Base-by-base conservation (phyloP, 2,329 filamentous ascomycete species). In the Aciculosporium take region DNA sequence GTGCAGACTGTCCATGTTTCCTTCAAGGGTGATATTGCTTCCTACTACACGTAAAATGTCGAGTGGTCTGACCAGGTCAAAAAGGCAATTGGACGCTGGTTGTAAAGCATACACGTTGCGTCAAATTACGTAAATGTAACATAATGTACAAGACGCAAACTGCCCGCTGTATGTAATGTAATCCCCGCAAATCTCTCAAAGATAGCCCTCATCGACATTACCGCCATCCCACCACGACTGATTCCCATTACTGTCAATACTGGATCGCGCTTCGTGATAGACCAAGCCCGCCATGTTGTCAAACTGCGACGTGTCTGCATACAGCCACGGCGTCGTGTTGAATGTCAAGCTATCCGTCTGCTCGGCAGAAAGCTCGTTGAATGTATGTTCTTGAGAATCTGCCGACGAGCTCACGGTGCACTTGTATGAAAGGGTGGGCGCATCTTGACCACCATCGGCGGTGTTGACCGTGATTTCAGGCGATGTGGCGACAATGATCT, bases 401-500 rank as follows among this genome's bases (percentile, higher is more conserved):
- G 49, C 46, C n/a, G 48, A 45, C 2, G 55, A 47, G 0, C 51
- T 46, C 2, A 51, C 28, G 0, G 54, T 48, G 4, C 50, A 49
- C 39, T 59, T 63, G 53, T 51, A 63, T 0, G 61, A 61, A 13
- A 57, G 23, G 7, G 66, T 63, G 1, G 68, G 68, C 1, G 63
- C 67, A 8, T 67, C 66, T 40, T 69, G 67, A 0, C 68, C 68
- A 8, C 68, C 68, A 43, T 71, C 67, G 3, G 67, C 61, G 0
- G 67, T 71, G 46, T 72, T 69, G 35, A 71, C 65, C 1, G 58
- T 66, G 41, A 71, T 64, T 35, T 71, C 68, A 0, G 68, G 68
- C 0, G 68, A 69, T 5, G 65, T 68, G 1, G 68, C 66, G 7
- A 70, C 67, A 4, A 69, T 65, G 24, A 71, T 68, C 46, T 72